Percentiles rank a stretch among this genome's conserved stretches.
Evolutionary conservation across 2,329 filamentous ascomycete species (phyloP).

Genomic region (Fusarium sp.): DNA sequence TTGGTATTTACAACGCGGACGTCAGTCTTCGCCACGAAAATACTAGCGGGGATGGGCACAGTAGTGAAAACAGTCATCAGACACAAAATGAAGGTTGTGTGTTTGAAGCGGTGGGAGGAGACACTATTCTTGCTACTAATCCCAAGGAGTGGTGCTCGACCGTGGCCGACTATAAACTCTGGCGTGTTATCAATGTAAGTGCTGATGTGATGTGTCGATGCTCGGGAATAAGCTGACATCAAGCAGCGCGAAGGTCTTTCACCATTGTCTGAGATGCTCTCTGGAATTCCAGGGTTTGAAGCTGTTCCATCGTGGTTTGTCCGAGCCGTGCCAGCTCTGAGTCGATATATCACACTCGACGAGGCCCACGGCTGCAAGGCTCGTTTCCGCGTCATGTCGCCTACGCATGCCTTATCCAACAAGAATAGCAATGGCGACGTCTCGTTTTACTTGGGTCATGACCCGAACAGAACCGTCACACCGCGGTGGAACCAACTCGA

Average conservation of each 20-base stretch:
- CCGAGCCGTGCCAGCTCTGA: not conserved
- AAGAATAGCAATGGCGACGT: not conserved
- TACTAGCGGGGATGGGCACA: too few relatives aligned
- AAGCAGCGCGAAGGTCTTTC: not conserved
- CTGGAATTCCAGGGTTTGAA: not conserved
- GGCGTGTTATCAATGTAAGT: constrained; percentile 4
- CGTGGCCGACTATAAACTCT: not conserved
- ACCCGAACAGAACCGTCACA: not conserved
- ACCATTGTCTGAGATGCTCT: not conserved
- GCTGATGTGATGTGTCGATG: too few relatives aligned
- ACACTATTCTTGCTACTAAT: constrained; percentile 2
- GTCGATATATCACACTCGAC: not conserved
- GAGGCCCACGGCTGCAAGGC: not conserved
- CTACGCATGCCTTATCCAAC: not conserved
- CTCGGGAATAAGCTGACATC: too few relatives aligned
- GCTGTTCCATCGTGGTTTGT: not conserved
- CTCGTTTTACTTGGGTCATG: not conserved
- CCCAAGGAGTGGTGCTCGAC: not conserved
- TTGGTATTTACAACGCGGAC: not conserved
- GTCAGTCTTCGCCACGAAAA: not conserved
- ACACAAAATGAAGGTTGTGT: not conserved
- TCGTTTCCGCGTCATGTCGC: not conserved
- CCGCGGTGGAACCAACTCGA: not conserved
- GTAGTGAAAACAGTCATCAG: too few relatives aligned
- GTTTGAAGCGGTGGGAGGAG: constrained; percentile 2